Evolutionary conservation across 768 basidiomycete genomes (phyloP), one percentile per base, ranked within the genome.

Genomic region (Mrakia blollopis): DNA sequence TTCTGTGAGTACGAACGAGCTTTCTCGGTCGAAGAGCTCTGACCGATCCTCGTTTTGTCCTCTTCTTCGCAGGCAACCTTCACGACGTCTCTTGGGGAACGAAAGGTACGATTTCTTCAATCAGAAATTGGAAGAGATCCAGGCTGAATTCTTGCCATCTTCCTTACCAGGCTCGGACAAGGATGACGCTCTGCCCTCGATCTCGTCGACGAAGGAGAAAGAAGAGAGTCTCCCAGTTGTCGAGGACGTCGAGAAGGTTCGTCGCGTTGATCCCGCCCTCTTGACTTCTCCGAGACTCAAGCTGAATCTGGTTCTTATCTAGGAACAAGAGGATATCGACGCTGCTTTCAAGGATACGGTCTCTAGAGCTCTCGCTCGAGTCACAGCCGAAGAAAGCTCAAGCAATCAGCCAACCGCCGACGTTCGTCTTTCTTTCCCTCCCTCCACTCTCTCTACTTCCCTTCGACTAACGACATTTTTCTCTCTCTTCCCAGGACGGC

Each of bases 1-100:
- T 98, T 98, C 87, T 97, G 94, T 85, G 97, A 97, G 73, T 72
- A n/a, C n/a, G n/a, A 30, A 47, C n/a, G 82, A 80, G 81, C 80
- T 14, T 82, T 81, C 6, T 52, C 62, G 25, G 30, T 52, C 50
- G 25, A 57, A 18, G 25, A 63, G 21, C 25, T 41, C 61, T 28
- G 44, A 23, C 39, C 30, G n/a, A 73, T 21, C 69, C 25, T 63
- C 23, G 54, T n/a, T 41, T 39, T 32, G 23, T 16, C n/a, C 23
- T 72, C 60, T 41, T 30, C 60, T 14, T 61, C 54, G n/a, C n/a
- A 39, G 79, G 30, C 61, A 60, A 50, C 73, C 73, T 79, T 69
- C 79, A 79, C 70, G 78, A 91, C 88, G 91, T 93, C 28, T 92
- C 91, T 21, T 95, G 94, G 94, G 94, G 94, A 84, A 96, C 94